Base-by-base conservation (phyloP, 1,284 basidiomycete genomes). In the Naganishia sp. region DNA sequence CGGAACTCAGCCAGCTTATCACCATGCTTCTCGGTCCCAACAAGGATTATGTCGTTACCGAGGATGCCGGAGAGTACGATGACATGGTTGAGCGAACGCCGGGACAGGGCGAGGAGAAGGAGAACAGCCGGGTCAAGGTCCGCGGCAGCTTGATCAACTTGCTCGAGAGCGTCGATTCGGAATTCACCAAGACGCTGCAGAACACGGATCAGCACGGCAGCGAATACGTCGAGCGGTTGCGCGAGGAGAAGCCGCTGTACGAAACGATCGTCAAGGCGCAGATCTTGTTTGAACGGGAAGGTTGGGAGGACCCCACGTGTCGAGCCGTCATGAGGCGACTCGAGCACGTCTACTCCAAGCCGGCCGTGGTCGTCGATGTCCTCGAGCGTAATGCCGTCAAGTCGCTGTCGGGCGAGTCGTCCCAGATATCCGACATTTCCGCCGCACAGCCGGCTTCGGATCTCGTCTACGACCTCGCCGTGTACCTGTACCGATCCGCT, bases 281-380 rank as follows among this genome's bases (percentile, higher is more conserved):
- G 80, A 86, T 88, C 17, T 89, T 94, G 79, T 98, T 97, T 77
- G 92, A 95, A 82, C 85, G 84, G 71, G 88, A 87, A 31, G 81
- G 83, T 47, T 87, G 89, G 78, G 81, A 85, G 56, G 92, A 94
- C 47, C 87, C 89, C n/a, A 84, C 90, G 45, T 86, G 87, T 46
- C 87, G 96, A 63, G 90, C 94, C 41, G 85, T 98, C 68, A 94
- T 98, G 88, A 87, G 96, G 72, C 87, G 96, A 60, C 82, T 99
- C 67, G 96, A 99, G 78, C 96, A 99, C 80, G 92, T 99, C 68
- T 99, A 99, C 80, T 94, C 92, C 62, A 99, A 99, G 92, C 94
- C 94, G 66, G 93, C 97, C 74, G 84, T 90, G 52, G 94, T 99
- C 54, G 89, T 96, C 62, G 87, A 89, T 75, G 94, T 92, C 35